These are phyloP conservation scores for Trametes hirsuta DNA, from an alignment of 1,284 basidiomycete genomes.

Conservation along the genomic window DNA sequence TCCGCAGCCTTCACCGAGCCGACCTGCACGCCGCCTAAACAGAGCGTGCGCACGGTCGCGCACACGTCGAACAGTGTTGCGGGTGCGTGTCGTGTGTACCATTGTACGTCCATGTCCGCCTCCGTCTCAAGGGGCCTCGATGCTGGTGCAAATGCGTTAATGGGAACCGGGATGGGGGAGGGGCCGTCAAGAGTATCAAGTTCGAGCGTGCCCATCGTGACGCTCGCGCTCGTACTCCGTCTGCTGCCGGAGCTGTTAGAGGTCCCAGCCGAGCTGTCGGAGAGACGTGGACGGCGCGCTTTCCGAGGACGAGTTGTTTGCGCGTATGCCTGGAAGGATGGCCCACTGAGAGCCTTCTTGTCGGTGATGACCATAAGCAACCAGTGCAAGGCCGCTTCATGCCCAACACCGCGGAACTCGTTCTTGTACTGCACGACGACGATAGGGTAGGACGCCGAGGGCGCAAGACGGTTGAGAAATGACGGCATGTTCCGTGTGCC, in stretches of 20 bases:
- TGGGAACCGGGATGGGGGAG: too few relatives aligned
- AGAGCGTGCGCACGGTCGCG: constrained; percentile 24
- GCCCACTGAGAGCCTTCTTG: constrained; percentile 20
- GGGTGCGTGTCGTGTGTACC: constrained; percentile 20
- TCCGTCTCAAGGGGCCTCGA: neutral
- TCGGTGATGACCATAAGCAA: constrained; percentile 29
- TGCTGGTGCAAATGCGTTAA: too few relatives aligned
- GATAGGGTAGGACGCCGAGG: constrained; percentile 23
- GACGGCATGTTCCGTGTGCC: constrained; percentile 20
- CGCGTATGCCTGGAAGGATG: constrained; percentile 26
- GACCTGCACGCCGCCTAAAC: constrained; percentile 26
- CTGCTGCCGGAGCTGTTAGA: constrained; percentile 2
- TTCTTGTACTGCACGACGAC: constrained; percentile 30
- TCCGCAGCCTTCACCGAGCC: constrained; percentile 22
- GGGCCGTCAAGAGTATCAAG: neutral
- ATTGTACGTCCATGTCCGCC: constrained; percentile 12
- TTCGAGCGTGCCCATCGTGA: constrained; percentile 8
- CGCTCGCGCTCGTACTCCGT: constrained; percentile 11
- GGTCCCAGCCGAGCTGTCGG: constrained; percentile 10
- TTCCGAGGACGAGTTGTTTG: constrained; percentile 7
- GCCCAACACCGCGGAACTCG: constrained; percentile 27
- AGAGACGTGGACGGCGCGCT: constrained; percentile 4
- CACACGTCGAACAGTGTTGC: constrained; percentile 23
- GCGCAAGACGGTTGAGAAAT: constrained; percentile 17
- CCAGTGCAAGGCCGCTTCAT: constrained; percentile 29